Conservation (phyloP, 495 filamentous ascomycete species). For the Terfezia boudieri region DNA sequence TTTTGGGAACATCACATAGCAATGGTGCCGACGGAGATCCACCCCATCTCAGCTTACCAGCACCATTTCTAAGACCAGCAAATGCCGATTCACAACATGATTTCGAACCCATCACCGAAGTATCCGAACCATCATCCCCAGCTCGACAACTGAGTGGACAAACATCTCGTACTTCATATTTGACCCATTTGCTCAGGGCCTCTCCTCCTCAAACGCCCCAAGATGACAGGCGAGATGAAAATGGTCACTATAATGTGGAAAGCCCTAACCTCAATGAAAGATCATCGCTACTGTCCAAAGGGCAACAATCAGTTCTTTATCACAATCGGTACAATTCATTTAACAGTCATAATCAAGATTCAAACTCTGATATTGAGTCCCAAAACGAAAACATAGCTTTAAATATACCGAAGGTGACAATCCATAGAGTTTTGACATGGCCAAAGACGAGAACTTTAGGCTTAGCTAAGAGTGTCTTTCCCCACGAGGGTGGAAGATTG, state of each 20-base stretch:
- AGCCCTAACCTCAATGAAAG: neutral
- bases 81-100: neutral
- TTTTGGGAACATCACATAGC: neutral
- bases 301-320: neutral
- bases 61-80: neutral
- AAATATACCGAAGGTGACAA: no score
- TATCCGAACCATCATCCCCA: neutral
- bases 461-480: constrained; percentile 5
- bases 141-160: neutral
- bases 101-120: neutral
- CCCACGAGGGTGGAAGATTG: constrained; percentile 28
- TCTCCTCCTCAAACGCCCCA: neutral
- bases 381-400: no score
- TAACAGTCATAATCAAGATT: neutral
- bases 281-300: neutral
- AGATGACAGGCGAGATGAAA: no score
- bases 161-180: neutral
- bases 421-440: constrained; percentile 9
- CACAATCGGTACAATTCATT: neutral
- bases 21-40: neutral
- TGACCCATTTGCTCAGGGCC: neutral
- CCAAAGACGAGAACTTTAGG: constrained; percentile 11
- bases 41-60: neutral
- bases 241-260: no score
- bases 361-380: neutral